phyloP scores from a whole-genome alignment of 768 basidiomycete genomes.

The Suillus paluster region DNA sequence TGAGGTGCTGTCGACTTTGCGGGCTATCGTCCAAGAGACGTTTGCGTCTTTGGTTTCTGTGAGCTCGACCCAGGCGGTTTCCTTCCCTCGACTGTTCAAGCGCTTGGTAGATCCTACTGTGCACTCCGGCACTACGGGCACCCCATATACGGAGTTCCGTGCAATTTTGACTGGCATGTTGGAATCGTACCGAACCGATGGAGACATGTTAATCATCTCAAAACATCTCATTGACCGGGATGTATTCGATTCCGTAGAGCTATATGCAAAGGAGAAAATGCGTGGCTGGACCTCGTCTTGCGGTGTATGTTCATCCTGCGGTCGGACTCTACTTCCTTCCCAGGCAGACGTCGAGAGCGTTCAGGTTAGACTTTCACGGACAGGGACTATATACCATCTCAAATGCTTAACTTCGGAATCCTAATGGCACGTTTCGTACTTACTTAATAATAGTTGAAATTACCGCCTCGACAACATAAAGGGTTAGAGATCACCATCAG shows the following conservation, averaged over 20 bases:
- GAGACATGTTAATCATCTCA: conserved; percentile 86
- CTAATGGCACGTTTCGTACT: conserved; percentile 7
- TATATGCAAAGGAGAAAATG: conserved; percentile 57
- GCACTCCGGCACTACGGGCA: conserved; percentile 51
- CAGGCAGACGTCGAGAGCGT: conserved; percentile 22
- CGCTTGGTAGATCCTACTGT: conserved; percentile 81
- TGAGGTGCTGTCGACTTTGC: conserved; percentile 55
- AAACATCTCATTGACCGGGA: conserved; percentile 83
- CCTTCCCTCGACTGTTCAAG: conserved; percentile 92
- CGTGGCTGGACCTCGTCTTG: conserved; percentile 64
- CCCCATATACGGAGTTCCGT: conserved; percentile 89
- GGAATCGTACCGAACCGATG: conserved; percentile 91
- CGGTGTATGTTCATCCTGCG: conserved; percentile 58
- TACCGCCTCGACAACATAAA: neutral
- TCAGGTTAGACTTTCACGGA: conserved; percentile 56
- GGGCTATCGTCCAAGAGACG: conserved; percentile 80
- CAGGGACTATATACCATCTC: conserved; percentile 63
- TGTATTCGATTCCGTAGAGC: conserved; percentile 73
- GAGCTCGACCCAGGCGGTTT: conserved; percentile 76
- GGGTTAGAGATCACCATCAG: conserved; percentile 32
- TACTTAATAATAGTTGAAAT: neutral
- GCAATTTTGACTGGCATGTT: conserved; percentile 94
- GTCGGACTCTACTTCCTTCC: conserved; percentile 44
- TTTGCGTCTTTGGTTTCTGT: conserved; percentile 86
- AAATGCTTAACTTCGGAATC: conserved; percentile 39